phyloP scores from a whole-genome alignment of 768 basidiomycete species.

The Psilocybe cubensis region DNA sequence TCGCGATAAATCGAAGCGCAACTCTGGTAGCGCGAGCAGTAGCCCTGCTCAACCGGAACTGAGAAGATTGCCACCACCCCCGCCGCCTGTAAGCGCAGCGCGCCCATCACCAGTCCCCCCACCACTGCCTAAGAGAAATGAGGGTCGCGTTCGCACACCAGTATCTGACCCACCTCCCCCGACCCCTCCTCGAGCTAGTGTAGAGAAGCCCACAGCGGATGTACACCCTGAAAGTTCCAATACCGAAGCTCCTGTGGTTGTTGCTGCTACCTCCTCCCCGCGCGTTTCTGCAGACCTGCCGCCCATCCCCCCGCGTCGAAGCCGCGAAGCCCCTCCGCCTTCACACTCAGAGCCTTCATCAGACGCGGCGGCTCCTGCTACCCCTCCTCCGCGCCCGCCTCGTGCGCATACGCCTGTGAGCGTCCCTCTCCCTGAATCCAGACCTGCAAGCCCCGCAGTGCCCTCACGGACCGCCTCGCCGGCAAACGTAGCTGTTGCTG shows the following conservation, averaged over 20 bases:
- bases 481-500: conserved; percentile 24
- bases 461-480: conserved; percentile 42
- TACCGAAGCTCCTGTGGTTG: neutral
- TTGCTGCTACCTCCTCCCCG: neutral
- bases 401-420: conserved; percentile 34
- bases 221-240: neutral
- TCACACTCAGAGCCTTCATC: conserved; percentile 11
- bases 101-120: conserved; percentile 33
- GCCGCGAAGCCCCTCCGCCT: too few species aligned
- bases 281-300: conserved; percentile 8
- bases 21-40: conserved; percentile 13
- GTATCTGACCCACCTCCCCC: conserved; percentile 13
- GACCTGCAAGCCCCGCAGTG: conserved; percentile 40
- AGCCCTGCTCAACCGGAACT: conserved; percentile 6
- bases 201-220: neutral
- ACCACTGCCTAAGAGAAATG: conserved; percentile 54
- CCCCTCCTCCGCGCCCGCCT: neutral
- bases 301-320: conserved; percentile 11
- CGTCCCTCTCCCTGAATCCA: conserved; percentile 47
- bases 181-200: conserved; percentile 4
- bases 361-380: conserved; percentile 15
- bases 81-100: conserved; percentile 41
- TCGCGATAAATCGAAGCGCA: conserved; percentile 39
- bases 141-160: conserved; percentile 31
- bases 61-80: conserved; percentile 30